These are phyloP conservation scores for sweet orange (Citrus sinensis) DNA, from an alignment of 345 rosid species.

Conservation along the genomic window DNA sequence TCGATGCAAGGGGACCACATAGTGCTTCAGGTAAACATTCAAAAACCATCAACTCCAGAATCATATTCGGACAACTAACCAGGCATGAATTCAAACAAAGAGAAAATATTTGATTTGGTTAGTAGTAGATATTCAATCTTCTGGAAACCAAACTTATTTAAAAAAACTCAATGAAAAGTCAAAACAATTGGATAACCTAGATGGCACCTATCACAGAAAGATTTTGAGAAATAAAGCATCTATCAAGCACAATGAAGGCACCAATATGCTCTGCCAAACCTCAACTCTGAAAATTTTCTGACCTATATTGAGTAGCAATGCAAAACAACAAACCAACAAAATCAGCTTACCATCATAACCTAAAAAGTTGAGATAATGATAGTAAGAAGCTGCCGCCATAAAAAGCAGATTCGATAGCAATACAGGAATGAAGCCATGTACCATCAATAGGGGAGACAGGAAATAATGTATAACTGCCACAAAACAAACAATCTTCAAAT, in stretches of 20 bases:
- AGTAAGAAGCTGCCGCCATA: slow-evolving; percentile 89
- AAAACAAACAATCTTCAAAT: slow-evolving; percentile 15
- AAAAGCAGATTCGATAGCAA: slow-evolving; percentile 87
- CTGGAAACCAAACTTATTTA: background rate
- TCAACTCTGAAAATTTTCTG: background rate
- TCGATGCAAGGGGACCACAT: no score
- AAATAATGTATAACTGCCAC: slow-evolving; percentile 88
- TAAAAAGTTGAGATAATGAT: slow-evolving; percentile 96
- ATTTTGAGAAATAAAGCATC: background rate
- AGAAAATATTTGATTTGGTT: background rate
- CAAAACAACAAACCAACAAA: background rate
- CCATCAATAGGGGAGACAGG: slow-evolving; percentile 76
- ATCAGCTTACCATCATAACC: slow-evolving; percentile 88
- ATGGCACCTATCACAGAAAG: background rate
- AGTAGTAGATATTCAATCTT: background rate
- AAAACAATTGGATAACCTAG: background rate
- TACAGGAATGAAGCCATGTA: slow-evolving; percentile 86
- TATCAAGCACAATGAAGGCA: background rate
- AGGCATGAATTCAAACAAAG: background rate
- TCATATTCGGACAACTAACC: background rate
- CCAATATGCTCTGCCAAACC: background rate
- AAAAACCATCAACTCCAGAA: no score
- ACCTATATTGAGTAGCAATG: background rate
- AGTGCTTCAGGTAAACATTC: no score
- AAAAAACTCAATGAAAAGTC: background rate